Percentiles rank a stretch among this genome's conserved stretches.
Conservation (phyloP, 352 stramenopile genomes). For the Phytopythium oedochilum region DNA sequence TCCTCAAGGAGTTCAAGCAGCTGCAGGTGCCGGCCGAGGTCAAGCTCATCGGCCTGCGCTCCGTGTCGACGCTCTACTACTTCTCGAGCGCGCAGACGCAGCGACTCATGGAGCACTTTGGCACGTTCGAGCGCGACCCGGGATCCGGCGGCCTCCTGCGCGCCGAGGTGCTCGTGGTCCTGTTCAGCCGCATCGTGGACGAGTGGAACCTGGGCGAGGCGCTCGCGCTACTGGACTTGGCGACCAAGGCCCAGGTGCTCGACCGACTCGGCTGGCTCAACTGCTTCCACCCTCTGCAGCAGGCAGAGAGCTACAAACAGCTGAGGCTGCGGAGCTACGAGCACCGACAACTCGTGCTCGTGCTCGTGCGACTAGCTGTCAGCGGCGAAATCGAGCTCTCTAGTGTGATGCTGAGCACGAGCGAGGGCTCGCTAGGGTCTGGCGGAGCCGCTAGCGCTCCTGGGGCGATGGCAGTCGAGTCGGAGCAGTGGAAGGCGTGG, state of each 20-base stretch:
- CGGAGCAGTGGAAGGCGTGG: constrained; percentile 57
- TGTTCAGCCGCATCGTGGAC: constrained; percentile 63
- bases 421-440: constrained; percentile 8
- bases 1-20: constrained; percentile 77
- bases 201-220: constrained; percentile 66
- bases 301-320: constrained; percentile 43
- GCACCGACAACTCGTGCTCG: constrained; percentile 49
- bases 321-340: constrained; percentile 45
- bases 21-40: constrained; percentile 52
- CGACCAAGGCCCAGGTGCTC: constrained; percentile 58
- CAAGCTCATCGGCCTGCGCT: constrained; percentile 64
- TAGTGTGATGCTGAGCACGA: constrained; percentile 37
- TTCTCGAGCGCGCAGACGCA: constrained; percentile 66
- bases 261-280: constrained; percentile 58
- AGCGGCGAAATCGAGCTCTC: constrained; percentile 43
- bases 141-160: constrained; percentile 47
- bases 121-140: constrained; percentile 58
- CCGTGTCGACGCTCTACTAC: constrained; percentile 66
- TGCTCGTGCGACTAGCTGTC: constrained; percentile 42
- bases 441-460: not conserved
- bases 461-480: constrained; percentile 13
- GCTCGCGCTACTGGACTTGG: constrained; percentile 57
- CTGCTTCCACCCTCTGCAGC: constrained; percentile 59
- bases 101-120: constrained; percentile 77
- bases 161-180: constrained; percentile 67